phyloP scores from a whole-genome alignment of 495 filamentous ascomycete species.

The Penicillium desertorum region DNA sequence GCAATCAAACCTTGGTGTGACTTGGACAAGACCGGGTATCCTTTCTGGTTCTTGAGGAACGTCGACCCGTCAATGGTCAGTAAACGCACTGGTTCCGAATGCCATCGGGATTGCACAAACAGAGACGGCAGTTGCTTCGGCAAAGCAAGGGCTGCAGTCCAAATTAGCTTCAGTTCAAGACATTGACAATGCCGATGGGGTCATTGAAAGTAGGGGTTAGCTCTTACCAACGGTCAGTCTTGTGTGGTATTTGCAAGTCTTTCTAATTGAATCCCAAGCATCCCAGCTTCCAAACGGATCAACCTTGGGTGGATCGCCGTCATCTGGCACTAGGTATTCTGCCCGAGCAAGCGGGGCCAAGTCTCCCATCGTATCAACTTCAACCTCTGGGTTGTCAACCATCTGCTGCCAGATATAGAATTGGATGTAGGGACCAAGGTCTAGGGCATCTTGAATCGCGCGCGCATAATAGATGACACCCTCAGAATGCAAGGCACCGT shows the following conservation, averaged over 20 bases:
- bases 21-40: conserved; percentile 80
- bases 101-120: conserved; percentile 83
- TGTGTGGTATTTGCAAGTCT: conserved; percentile 79
- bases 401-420: conserved; percentile 80
- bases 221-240: conserved; percentile 84
- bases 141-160: conserved; percentile 64
- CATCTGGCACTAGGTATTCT: conserved; percentile 48
- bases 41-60: conserved; percentile 76
- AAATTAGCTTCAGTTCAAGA: conserved; percentile 4
- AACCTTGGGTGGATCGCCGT: conserved; percentile 36
- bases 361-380: conserved; percentile 55
- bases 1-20: conserved; percentile 76
- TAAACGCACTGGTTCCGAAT: conserved; percentile 84
- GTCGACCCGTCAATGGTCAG: conserved; percentile 63
- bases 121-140: conserved; percentile 75
- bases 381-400: conserved; percentile 58
- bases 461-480: conserved; percentile 73
- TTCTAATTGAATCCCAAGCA: conserved; percentile 85
- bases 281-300: conserved; percentile 84
- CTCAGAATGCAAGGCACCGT: conserved; percentile 45
- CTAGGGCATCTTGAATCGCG: conserved; percentile 77
- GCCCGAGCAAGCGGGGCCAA: conserved; percentile 57
- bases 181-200: background rate
- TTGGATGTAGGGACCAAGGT: conserved; percentile 69
- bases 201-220: background rate